Evolutionary conservation across 2,329 filamentous ascomycete species (phyloP).

Genomic region (Lasiodiplodia sp.): DNA sequence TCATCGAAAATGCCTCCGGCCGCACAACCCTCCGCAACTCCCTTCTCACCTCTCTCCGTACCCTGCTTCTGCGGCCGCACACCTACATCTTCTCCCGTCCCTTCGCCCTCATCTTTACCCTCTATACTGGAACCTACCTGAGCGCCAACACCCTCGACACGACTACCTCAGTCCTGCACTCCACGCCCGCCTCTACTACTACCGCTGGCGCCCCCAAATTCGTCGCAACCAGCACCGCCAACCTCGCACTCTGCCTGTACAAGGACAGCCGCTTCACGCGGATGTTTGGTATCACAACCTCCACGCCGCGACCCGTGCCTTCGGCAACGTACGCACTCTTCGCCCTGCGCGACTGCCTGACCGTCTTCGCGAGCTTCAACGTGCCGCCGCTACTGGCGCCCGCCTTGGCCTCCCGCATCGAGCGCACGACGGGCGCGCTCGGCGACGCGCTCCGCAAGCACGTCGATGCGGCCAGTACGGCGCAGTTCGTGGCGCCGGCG

Average conservation of each 20-base stretch:
- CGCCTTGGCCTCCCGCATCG: slow-evolving; percentile 54
- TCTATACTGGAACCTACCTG: slow-evolving; percentile 90
- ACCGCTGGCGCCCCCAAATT: slow-evolving; percentile 84
- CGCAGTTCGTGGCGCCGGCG: slow-evolving; percentile 29
- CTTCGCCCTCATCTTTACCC: slow-evolving; percentile 69
- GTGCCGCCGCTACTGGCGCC: slow-evolving; percentile 81
- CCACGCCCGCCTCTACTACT: slow-evolving; percentile 63
- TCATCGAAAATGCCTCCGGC: slow-evolving; percentile 83
- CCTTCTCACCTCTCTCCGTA: slow-evolving; percentile 63
- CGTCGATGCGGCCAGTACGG: slow-evolving; percentile 28
- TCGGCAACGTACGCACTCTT: slow-evolving; percentile 79
- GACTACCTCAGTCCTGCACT: slow-evolving; percentile 66
- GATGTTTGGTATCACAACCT: slow-evolving; percentile 73
- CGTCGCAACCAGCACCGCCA: slow-evolving; percentile 77
- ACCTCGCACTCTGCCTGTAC: slow-evolving; percentile 85
- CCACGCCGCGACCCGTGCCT: slow-evolving; percentile 65
- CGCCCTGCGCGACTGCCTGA: slow-evolving; percentile 81
- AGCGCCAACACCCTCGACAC: slow-evolving; percentile 91
- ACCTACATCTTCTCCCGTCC: slow-evolving; percentile 69
- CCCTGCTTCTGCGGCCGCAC: slow-evolving; percentile 67
- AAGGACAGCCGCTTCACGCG: slow-evolving; percentile 87
- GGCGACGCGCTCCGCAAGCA: slow-evolving; percentile 59
- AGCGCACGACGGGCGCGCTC: slow-evolving; percentile 34
- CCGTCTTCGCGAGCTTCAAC: slow-evolving; percentile 93
- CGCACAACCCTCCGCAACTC: slow-evolving; percentile 66